Evolutionary conservation across 345 rosid genomes (phyloP), one percentile per base, ranked within the genome.

Genomic region (Cochlearia excelsa): DNA sequence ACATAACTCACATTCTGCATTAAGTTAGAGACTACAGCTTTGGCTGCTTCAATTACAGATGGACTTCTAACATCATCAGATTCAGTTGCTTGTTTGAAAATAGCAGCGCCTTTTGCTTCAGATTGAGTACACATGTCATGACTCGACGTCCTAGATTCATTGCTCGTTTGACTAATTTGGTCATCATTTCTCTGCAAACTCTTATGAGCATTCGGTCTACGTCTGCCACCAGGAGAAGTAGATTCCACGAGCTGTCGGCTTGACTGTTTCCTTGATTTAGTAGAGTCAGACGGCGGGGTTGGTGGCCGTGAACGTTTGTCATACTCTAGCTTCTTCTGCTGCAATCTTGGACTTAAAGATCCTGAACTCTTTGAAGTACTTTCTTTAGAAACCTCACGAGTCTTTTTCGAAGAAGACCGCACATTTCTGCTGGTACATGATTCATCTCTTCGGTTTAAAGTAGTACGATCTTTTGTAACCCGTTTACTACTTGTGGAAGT

Each of bases 221-320:
- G 23, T 16, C 23, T 16, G 23, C 23, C 23, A 16, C 23, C 23
- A 16, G 23, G 86, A 26, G 88, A 85, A 68, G 76, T 66, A 39
- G 77, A 75, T 63, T 83, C 91, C 6, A 62, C 59, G 9, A 49
- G 51, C 46, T 81, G 78, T 69, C 71, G 31, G 64, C 62, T 80
- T 57, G 63, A 53, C 39, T 69, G 81, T 72, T 81, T 82, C 76
- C 80, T 80, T 49, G 86, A 70, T 70, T 78, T 86, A 51, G 55
- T 79, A 43, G 91, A 64, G 23, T 16, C 23, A 16, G 23, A 16
- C 23, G 23, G 23, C 23, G 89, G 86, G 7, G 93, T 81, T 31
- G 23, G 23, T 16, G 23, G 23, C 23, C 23, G 23, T 16, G 23
- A 16, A 16, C 23, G 23, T 16, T 16, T 16, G 23, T 16, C 23